Conservation (phyloP, 2,329 filamentous ascomycete genomes). For the Aspergillus quadricinctus region DNA sequence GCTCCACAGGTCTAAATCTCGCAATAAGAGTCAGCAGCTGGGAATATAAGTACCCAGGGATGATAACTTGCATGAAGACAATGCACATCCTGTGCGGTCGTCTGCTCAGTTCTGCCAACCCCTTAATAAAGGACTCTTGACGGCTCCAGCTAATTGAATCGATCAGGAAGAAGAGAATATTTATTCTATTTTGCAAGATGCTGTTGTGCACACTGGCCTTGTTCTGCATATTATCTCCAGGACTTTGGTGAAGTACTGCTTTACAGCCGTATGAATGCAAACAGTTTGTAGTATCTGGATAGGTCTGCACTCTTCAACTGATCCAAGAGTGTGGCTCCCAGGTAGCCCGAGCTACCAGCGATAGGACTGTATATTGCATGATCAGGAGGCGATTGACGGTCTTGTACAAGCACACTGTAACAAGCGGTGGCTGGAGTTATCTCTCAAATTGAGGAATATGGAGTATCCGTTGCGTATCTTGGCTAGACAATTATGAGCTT, state of each 20-base stretch:
- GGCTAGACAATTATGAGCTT: too few species aligned
- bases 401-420: too few species aligned
- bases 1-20: constrained; percentile 33
- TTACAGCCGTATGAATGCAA: constrained; percentile 47
- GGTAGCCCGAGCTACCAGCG: constrained; percentile 52
- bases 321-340: constrained; percentile 49
- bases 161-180: constrained; percentile 47
- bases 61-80: constrained; percentile 45
- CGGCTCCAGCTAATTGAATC: constrained; percentile 33
- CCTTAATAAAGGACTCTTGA: constrained; percentile 44
- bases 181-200: constrained; percentile 43
- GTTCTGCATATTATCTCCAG: constrained; percentile 39
- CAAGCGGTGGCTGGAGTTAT: too few species aligned
- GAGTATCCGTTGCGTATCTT: too few species aligned
- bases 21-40: too few species aligned
- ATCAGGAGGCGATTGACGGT: too few species aligned
- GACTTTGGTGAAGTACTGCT: constrained; percentile 41
- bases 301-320: constrained; percentile 35
- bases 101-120: constrained; percentile 42
- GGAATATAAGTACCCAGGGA: too few species aligned
- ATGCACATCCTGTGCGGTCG: constrained; percentile 42
- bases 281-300: constrained; percentile 43
- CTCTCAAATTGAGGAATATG: too few species aligned
- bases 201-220: constrained; percentile 30
- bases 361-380: constrained; percentile 40